Evolutionary conservation across 2,329 filamentous ascomycete genomes (phyloP), one percentile per base, ranked within the genome.

Genomic region (Sclerotinia trifoliorum): DNA sequence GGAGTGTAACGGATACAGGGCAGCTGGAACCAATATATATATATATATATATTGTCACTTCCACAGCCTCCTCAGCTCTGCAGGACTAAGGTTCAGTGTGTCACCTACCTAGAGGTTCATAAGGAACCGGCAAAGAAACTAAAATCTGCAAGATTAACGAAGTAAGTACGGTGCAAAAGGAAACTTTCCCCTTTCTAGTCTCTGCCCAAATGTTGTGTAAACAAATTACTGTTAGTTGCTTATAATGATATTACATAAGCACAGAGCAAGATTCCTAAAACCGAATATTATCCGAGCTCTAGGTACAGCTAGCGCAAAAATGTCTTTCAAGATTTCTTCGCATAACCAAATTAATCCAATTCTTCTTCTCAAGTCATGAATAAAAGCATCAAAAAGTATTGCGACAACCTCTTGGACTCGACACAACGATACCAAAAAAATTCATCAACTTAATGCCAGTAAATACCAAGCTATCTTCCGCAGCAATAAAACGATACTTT

Each of bases 331-430:
- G 26, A 51, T 62, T 51, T 51, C 60, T 63, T 62, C 46, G 60
- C 60, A 51, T 51, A 46, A 51, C 17, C 58, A 62, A 62, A 62
- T 62, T 51, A 39, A 62, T 62, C 46, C 46, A 39, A 62, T 62
- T 39, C 58, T 39, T 51, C 60, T 62, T 63, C 29, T 10, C 46
- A 26, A 62, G 8, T 5, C 29, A 56, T 17, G 11, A 17, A 13
- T 24, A 24, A 39, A 42, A 57, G 6, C 54, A 51, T 51, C 60
- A 51, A 39, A 57, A 51, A 39, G 46, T 24, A 39, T 63, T 63
- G 60, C 60, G 60, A 63, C 58, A 61, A 49, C 26, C 21, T 51
- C n/a, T 39, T 26, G 46, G 51, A n/a, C 19, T 49, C 46, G 10
- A 63, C 48, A 24, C 13, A 24, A 26, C 11, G 15, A 51, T 5